Evolutionary conservation across 2,329 filamentous ascomycete genomes (phyloP), one percentile per base, ranked within the genome.

Genomic region (Elsinoe australis): DNA sequence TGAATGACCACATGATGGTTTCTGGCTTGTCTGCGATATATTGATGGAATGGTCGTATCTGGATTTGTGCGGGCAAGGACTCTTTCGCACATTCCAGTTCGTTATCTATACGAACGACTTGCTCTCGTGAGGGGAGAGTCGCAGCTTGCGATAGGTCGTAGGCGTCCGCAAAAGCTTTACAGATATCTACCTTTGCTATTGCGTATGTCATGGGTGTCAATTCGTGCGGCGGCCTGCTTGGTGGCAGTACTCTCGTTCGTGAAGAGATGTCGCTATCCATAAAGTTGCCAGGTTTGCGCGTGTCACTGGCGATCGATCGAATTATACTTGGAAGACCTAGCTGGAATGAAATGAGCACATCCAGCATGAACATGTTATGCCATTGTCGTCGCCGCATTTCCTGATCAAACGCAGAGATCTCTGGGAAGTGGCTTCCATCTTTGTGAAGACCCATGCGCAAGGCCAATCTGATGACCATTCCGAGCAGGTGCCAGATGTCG

Each of bases 1-100:
- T 74, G 52, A 75, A 68, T 4, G 72, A 67, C 18, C 68, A 66
- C 63, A 78, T 72, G 24, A 79, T 68, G 6, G 74, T 54, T n/a
- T 71, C 65, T 1, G 73, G 64, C 1, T 70, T 59, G 42, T 78
- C 73, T 2, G 67, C 68, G 15, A 77, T 65, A 4, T 68, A 72
- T 21, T 65, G 59, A 18, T 63, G 60, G 47, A 67, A 57, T 5
- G 66, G 54, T 3, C 60, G 61, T 52, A 68, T 61, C n/a, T 59
- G 59, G 21, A 69, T 57, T 1, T 61, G 54, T 4, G 61, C 57
- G 2, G 67, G 67, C n/a, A 68, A 57, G 1, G 42, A 15, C 1
- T 54, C 54, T 48, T 63, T 60, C 2, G 62, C 64, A 41, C 62
- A 59, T 22, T 66, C 60, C 0, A 71, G 58, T 12, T 57, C 53